phyloP scores from a whole-genome alignment of 1,139 yeast species.

The Diutina neorugosa region DNA sequence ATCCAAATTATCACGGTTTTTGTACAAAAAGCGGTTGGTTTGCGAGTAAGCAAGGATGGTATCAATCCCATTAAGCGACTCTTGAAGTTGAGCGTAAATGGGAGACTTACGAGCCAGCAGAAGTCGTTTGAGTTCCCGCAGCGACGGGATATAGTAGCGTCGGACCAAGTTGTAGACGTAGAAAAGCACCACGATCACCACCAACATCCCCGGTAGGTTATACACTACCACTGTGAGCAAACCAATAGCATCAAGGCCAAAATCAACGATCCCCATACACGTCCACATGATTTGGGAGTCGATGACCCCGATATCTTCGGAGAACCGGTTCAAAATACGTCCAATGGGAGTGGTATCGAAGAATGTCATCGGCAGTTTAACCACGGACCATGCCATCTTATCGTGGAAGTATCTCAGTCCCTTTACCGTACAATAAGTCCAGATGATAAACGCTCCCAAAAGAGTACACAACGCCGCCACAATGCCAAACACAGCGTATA shows the following conservation, averaged over 20 bases:
- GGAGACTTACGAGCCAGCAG: constrained; percentile 22
- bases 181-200: constrained; percentile 14
- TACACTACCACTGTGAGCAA: constrained; percentile 18
- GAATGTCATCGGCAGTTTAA: constrained; percentile 31
- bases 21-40: constrained; percentile 16
- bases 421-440: constrained; percentile 19
- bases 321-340: constrained; percentile 26
- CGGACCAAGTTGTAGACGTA: constrained; percentile 20
- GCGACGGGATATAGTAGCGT: constrained; percentile 20
- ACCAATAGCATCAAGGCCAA: constrained; percentile 13
- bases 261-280: constrained; percentile 15
- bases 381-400: constrained; percentile 23
- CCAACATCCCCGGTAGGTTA: constrained; percentile 23
- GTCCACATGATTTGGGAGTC: constrained; percentile 24
- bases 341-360: constrained; percentile 35
- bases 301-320: constrained; percentile 24
- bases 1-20: constrained; percentile 13
- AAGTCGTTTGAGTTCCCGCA: constrained; percentile 26
- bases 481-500: constrained; percentile 19
- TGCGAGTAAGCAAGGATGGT: constrained; percentile 23
- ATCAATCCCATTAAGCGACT: constrained; percentile 25
- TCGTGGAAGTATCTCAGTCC: constrained; percentile 27
- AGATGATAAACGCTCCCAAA: constrained; percentile 18
- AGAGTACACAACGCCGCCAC: constrained; percentile 17
- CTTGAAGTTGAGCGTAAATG: constrained; percentile 25